Conservation (phyloP, 345 rosid genomes). For the Syzygium oleosum region DNA sequence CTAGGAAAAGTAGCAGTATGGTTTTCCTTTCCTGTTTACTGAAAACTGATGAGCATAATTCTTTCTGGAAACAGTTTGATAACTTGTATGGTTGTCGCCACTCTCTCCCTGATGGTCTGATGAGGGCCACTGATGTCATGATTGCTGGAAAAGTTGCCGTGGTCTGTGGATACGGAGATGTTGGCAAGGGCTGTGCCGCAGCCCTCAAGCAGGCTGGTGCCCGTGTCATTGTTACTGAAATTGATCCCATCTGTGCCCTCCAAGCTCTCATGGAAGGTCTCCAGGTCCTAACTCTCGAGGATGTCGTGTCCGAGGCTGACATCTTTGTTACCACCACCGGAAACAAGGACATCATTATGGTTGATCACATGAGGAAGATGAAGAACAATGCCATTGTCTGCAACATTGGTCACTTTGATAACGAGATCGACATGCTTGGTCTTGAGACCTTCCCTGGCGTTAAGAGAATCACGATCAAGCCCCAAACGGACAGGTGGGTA, state of each 20-base stretch:
- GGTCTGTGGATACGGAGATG: slow-evolving; percentile 86
- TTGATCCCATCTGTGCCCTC: slow-evolving; percentile 88
- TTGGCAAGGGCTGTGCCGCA: slow-evolving; percentile 91
- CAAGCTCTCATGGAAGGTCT: slow-evolving; percentile 91
- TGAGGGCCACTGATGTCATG: slow-evolving; percentile 98
- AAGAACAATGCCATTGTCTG: slow-evolving; percentile 96
- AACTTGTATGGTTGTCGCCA: slow-evolving; percentile 93
- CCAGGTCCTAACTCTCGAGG: slow-evolving; percentile 71
- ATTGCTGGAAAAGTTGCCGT: slow-evolving; percentile 92
- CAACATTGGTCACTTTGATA: slow-evolving; percentile 96
- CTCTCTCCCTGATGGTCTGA: slow-evolving; percentile 92
- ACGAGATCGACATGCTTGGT: slow-evolving; percentile 74
- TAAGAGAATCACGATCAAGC: slow-evolving; percentile 88
- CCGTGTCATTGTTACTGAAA: slow-evolving; percentile 77
- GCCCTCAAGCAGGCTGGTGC: slow-evolving; percentile 90
- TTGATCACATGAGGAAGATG: slow-evolving; percentile 87
- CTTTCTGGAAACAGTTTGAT: slow-evolving; percentile 45
- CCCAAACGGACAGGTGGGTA: slow-evolving; percentile 93
- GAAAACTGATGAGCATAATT: not conserved
- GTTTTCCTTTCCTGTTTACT: not conserved
- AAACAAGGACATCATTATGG: slow-evolving; percentile 91
- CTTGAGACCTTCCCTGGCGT: slow-evolving; percentile 75
- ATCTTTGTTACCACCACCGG: slow-evolving; percentile 93
- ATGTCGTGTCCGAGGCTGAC: slow-evolving; percentile 59
- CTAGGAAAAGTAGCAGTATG: not conserved